Percentiles rank a stretch among this genome's conserved stretches.
These are phyloP conservation scores for Lentinula edodes DNA, from an alignment of 768 basidiomycete genomes.

Conservation along the genomic window DNA sequence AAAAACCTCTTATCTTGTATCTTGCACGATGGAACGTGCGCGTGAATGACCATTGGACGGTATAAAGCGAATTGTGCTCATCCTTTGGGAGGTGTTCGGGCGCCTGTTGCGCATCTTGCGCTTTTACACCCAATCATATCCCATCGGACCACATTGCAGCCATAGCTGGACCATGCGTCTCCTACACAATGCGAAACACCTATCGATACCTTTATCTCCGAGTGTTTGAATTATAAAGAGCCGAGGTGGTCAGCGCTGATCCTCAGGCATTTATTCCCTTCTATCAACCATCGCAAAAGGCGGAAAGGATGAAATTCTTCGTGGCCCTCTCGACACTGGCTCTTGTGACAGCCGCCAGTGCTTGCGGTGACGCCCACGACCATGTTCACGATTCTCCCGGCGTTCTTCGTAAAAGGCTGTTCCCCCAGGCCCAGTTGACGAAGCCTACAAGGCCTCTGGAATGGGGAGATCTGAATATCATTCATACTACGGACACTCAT, in stretches of 20 bases:
- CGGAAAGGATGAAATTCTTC: not conserved
- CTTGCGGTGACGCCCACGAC: conserved; percentile 20
- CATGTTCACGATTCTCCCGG: conserved; percentile 18
- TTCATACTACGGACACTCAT: conserved; percentile 83
- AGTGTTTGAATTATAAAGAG: not conserved
- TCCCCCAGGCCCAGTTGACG: conserved; percentile 36
- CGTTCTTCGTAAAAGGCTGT: conserved; percentile 28
- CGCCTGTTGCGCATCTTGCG: not conserved
- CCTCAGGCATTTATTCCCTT: not conserved
- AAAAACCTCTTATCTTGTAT: no score
- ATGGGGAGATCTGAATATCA: conserved; percentile 88
- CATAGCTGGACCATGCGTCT: not conserved
- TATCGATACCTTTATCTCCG: not conserved
- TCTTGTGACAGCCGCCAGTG: conserved; percentile 2
- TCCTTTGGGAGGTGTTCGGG: not conserved
- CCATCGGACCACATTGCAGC: not conserved
- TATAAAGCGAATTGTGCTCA: not conserved
- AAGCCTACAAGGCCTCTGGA: conserved; percentile 64
- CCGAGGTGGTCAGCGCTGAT: not conserved
- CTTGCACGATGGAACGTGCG: no score
- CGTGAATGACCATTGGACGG: no score
- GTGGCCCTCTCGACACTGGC: not conserved
- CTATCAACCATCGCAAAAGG: not conserved
- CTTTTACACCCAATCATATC: not conserved
- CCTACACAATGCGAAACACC: not conserved